Evolutionary conservation across 2,329 filamentous ascomycete genomes (phyloP), one percentile per base, ranked within the genome.

Genomic region (Fusarium sp.): DNA sequence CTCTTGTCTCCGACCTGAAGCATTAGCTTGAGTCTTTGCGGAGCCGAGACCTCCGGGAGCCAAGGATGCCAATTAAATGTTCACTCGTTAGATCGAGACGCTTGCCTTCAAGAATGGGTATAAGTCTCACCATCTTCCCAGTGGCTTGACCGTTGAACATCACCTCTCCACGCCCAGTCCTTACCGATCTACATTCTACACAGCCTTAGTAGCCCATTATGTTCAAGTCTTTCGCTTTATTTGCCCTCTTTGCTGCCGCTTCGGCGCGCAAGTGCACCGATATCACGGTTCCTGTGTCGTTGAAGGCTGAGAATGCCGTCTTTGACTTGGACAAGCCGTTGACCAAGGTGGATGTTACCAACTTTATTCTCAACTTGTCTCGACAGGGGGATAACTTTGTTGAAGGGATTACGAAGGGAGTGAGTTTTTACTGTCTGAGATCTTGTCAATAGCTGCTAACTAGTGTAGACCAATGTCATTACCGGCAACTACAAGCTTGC

Each of bases 281-380:
- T 69, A 76, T 92, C 35, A 89, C 85, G 1, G 85, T 93, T 6
- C 87, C 89, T 2, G 84, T 93, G 16, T 81, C 84, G 5, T 86
- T 92, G 58, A 85, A 85, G 2, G 84, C 90, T 0, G 83, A 87
- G 27, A 90, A 91, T 66, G 87, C 81, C 1, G 79, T 87, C 7
- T 92, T 91, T 78, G 81, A 87, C 68, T 66, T 89, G 14, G 74
- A 84, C n/a, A 77, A 85, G 0, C 84, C 88, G 8, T 79, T 81
- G 57, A 85, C 80, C n/a, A 88, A 91, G 74, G 84, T 91, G 36
- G 90, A 92, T 3, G 88, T 88, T 2, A 88, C 88, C 14, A 85
- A 88, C 70, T 89, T 92, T 73, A 80, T 88, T 33, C 81, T 91
- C 63, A 83, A 86, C 64, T 68, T 87, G n/a, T 84, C 84, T 3